Evolutionary conservation across 2,329 filamentous ascomycete species (phyloP).

Genomic region (Alternaria tenuissima): DNA sequence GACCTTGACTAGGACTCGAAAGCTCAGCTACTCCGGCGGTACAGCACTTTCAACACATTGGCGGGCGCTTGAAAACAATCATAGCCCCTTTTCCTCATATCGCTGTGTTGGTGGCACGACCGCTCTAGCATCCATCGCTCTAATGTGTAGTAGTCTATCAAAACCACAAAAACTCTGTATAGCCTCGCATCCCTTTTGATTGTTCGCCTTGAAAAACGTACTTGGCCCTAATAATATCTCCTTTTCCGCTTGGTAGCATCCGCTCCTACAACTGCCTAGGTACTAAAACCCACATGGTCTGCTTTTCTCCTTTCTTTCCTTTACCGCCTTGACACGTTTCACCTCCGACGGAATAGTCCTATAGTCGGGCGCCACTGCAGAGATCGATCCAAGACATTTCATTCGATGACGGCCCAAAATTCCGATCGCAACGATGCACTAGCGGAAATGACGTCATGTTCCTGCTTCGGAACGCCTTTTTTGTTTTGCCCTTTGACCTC

Average conservation of each 20-base stretch:
- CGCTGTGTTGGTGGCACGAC: not conserved
- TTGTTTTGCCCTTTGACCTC: not conserved
- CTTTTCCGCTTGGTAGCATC: not conserved
- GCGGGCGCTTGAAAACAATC: slow-evolving; percentile 1
- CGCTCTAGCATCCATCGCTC: not conserved
- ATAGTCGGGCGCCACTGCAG: not conserved
- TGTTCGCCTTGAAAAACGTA: not conserved
- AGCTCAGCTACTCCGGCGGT: not conserved
- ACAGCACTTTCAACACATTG: slow-evolving; percentile 2
- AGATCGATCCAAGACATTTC: not conserved
- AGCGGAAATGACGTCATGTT: not conserved
- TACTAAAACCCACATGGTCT: not conserved
- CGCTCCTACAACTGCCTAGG: not conserved
- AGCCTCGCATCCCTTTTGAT: not conserved
- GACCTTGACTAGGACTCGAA: slow-evolving; percentile 44
- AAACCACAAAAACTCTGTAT: slow-evolving; percentile 3
- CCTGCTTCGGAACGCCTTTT: not conserved
- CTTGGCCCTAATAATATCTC: not conserved
- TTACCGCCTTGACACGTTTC: slow-evolving; percentile 1
- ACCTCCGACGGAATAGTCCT: not conserved
- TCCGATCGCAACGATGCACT: slow-evolving; percentile 2
- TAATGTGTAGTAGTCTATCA: slow-evolving; percentile 1
- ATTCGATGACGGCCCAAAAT: not conserved
- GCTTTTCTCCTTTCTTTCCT: not conserved
- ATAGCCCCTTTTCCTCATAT: not conserved